Evolutionary conservation across 2,329 filamentous ascomycete species (phyloP).

Genomic region (Akanthomyces dipterigenus): DNA sequence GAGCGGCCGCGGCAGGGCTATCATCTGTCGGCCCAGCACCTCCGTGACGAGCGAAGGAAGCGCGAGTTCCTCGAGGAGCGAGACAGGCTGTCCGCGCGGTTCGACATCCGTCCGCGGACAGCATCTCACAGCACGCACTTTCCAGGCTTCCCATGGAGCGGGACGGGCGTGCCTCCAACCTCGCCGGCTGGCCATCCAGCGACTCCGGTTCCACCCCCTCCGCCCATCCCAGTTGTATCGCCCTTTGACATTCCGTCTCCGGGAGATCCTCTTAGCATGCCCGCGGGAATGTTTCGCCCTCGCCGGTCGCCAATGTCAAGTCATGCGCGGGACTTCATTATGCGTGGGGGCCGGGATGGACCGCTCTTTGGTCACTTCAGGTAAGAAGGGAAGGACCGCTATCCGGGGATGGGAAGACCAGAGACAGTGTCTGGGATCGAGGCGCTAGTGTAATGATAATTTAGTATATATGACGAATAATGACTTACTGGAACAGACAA

Average conservation of each 20-base stretch:
- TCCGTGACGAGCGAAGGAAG: background rate
- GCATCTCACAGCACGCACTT: background rate
- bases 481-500: background rate
- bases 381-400: background rate
- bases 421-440: background rate
- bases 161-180: background rate
- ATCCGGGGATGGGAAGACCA: no score
- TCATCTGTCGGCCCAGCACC: background rate
- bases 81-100: background rate
- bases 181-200: background rate
- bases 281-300: background rate
- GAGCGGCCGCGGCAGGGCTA: background rate
- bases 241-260: background rate
- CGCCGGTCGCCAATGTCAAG: background rate
- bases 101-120: background rate
- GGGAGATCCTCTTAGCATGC: background rate
- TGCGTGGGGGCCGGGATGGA: background rate
- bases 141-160: background rate
- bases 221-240: background rate
- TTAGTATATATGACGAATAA: background rate
- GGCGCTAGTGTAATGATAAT: background rate
- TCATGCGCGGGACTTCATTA: background rate
- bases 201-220: background rate
- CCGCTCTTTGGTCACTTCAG: background rate
- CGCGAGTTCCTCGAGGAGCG: background rate